A percentile compares a stretch with the other conserved stretches of the same genome.
Conservation (phyloP, 495 filamentous ascomycete species). For the Penicillium longicatenatum region DNA sequence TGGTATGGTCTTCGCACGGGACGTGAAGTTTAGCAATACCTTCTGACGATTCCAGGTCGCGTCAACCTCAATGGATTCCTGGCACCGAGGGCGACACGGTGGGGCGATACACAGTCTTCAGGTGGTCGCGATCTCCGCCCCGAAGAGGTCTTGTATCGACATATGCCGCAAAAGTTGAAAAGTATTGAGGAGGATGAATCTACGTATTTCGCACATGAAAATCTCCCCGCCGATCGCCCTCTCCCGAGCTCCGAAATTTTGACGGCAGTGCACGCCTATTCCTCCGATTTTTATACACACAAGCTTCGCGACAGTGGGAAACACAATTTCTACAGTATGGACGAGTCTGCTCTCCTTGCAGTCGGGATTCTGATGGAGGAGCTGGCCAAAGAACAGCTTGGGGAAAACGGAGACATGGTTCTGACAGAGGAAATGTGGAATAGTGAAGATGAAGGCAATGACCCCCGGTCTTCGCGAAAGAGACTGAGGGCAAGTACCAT, state of each 20-base stretch:
- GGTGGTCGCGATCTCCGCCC: conserved; percentile 59
- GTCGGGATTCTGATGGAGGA: conserved; percentile 85
- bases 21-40: not conserved
- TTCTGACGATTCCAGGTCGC: conserved; percentile 46
- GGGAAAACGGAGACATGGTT: conserved; percentile 71
- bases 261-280: conserved; percentile 74
- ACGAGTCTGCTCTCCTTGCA: conserved; percentile 81
- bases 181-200: conserved; percentile 71
- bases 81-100: conserved; percentile 37
- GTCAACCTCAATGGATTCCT: conserved; percentile 46
- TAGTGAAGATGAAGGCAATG: conserved; percentile 25
- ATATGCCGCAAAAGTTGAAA: conserved; percentile 52
- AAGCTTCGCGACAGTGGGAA: conserved; percentile 33
- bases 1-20: conserved; percentile 45
- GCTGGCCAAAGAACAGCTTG: conserved; percentile 61
- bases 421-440: conserved; percentile 62
- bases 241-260: conserved; percentile 76
- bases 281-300: conserved; percentile 68
- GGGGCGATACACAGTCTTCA: conserved; percentile 55
- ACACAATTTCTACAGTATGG: conserved; percentile 67
- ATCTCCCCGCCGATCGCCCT: conserved; percentile 50
- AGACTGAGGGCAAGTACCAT: conserved; percentile 18
- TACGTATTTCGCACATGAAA: conserved; percentile 60
- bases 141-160: conserved; percentile 73
- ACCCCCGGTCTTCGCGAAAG: not conserved